A percentile compares a stretch with the other conserved stretches of the same genome.
These are phyloP conservation scores for Crotalaria pallida DNA, from an alignment of 306 rosid species.

Conservation along the genomic window DNA sequence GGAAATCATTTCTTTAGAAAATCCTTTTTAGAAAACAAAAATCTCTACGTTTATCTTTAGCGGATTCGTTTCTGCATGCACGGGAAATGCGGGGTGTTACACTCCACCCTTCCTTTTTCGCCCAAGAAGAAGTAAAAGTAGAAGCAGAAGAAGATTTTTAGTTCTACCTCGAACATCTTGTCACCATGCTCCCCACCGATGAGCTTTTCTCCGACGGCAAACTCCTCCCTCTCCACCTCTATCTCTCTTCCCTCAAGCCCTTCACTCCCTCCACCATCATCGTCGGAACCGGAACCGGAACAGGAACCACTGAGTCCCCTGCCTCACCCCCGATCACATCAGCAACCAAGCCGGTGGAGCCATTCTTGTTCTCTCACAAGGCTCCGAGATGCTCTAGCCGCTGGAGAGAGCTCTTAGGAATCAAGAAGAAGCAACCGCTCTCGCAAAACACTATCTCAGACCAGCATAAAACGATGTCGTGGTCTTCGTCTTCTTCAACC, in stretches of 20 bases:
- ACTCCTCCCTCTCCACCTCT: slow-evolving; percentile 44
- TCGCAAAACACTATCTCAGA: slow-evolving; percentile 19
- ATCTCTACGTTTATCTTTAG: too few relatives aligned
- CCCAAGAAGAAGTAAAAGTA: too few relatives aligned
- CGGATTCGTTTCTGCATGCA: too few relatives aligned
- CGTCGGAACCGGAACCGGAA: too few relatives aligned
- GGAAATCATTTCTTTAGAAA: too few relatives aligned
- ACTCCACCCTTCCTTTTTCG: too few relatives aligned
- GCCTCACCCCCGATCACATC: background rate
- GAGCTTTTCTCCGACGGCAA: slow-evolving; percentile 86
- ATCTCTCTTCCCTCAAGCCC: slow-evolving; percentile 39
- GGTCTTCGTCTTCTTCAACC: background rate
- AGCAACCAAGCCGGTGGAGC: too few relatives aligned
- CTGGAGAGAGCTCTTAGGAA: slow-evolving; percentile 66
- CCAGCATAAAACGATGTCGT: slow-evolving; percentile 28
- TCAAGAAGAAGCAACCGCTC: slow-evolving; percentile 42
- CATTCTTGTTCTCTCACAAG: too few relatives aligned
- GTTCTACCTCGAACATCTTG: slow-evolving; percentile 71
- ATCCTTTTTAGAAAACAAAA: too few relatives aligned
- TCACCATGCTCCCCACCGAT: slow-evolving; percentile 84
- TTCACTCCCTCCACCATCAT: slow-evolving; percentile 7
- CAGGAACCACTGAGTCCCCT: background rate
- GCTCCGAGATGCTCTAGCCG: too few relatives aligned
- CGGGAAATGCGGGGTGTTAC: too few relatives aligned
- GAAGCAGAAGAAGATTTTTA: too few relatives aligned